Evolutionary conservation across 1,139 yeast species (phyloP).

Genomic region (Starmera stellimalicola): DNA sequence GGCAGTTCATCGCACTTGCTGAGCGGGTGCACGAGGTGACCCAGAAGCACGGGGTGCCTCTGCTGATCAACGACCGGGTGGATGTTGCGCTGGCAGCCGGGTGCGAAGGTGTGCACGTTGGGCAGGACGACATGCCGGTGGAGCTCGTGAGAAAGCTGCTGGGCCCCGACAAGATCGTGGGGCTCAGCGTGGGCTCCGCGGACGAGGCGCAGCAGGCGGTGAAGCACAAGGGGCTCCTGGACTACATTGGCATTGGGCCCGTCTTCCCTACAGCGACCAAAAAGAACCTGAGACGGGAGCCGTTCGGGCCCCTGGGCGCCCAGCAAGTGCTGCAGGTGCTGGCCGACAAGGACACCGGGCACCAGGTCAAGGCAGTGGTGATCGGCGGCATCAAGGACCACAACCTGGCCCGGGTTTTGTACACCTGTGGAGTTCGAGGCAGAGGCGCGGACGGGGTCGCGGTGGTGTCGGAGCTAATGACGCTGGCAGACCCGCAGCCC

Average conservation of each 20-base stretch:
- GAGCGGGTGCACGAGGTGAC: slow-evolving; percentile 53
- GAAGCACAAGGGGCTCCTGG: slow-evolving; percentile 41
- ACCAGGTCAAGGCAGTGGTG: slow-evolving; percentile 48
- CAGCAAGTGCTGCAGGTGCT: slow-evolving; percentile 44
- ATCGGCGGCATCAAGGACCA: slow-evolving; percentile 78
- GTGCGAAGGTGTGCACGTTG: slow-evolving; percentile 92
- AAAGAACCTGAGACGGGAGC: slow-evolving; percentile 39
- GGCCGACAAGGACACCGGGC: slow-evolving; percentile 19
- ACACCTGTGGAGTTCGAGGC: slow-evolving; percentile 34
- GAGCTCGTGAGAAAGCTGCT: slow-evolving; percentile 47
- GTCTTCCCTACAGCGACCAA: slow-evolving; percentile 72
- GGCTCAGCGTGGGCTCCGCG: slow-evolving; percentile 61
- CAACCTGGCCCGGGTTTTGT: slow-evolving; percentile 50
- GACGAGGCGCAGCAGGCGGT: slow-evolving; percentile 53
- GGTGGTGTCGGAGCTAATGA: slow-evolving; percentile 82
- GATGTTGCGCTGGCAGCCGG: slow-evolving; percentile 87
- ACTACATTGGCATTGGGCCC: slow-evolving; percentile 84
- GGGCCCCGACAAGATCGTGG: slow-evolving; percentile 70
- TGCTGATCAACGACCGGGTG: slow-evolving; percentile 79
- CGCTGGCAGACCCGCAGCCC: slow-evolving; percentile 43
- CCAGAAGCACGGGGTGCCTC: slow-evolving; percentile 49
- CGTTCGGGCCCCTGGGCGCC: slow-evolving; percentile 64
- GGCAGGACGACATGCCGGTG: slow-evolving; percentile 86
- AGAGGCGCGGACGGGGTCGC: slow-evolving; percentile 68
- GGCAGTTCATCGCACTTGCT: slow-evolving; percentile 60